Base-by-base conservation (phyloP, 441 rosid species). In the Kokia cookei region DNA sequence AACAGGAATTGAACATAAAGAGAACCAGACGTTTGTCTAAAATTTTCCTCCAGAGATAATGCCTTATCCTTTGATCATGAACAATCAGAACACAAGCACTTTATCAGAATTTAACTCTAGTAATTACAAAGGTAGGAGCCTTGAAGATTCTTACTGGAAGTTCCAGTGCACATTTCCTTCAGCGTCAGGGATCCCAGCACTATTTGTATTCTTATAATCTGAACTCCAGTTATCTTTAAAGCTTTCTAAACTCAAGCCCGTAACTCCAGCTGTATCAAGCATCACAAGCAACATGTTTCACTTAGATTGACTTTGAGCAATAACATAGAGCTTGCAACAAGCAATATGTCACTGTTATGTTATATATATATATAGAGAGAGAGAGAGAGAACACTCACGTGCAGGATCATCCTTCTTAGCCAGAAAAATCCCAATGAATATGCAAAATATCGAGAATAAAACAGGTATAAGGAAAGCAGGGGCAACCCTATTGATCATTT, bases 401-500 rank as follows among this genome's bases (percentile, higher is more conserved):
- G 80, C 86, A 83, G 98, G 98, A 65, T 88, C 37, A 84, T 92
- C 87, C 79, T 90, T 88, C 84, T 80, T 85, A 0, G 97, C 90
- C 81, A 84, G 37, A 85, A 87, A 86, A 43, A 91, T 72, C 69
- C 99, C 99, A 24, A 93, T 73, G 77, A 92, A 94, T 80, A 96
- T 96, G 90, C 98, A 94, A 83, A 90, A 82, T 76, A 96, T 77
- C 0, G 99, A 96, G 79, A 96, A 78, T 68, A 96, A 78, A 73
- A 96, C 98, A 59, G 99, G 98, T 76, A 96, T 65, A 40, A 96
- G 97, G 82, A 96, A 94, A 81, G 99, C 94, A 72, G 99, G 99
- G 54, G 99, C 99, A 81, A 96, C 99, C 75, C 99, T 90, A 80
- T 96, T 96, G 87, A 96, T 96, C 82, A 94, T 94, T 89, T 92